Percentiles rank a stretch among this genome's conserved stretches.
These are phyloP conservation scores for Hypoxylon rubiginosum DNA, from an alignment of 2,329 filamentous ascomycete genomes.

Conservation along the genomic window DNA sequence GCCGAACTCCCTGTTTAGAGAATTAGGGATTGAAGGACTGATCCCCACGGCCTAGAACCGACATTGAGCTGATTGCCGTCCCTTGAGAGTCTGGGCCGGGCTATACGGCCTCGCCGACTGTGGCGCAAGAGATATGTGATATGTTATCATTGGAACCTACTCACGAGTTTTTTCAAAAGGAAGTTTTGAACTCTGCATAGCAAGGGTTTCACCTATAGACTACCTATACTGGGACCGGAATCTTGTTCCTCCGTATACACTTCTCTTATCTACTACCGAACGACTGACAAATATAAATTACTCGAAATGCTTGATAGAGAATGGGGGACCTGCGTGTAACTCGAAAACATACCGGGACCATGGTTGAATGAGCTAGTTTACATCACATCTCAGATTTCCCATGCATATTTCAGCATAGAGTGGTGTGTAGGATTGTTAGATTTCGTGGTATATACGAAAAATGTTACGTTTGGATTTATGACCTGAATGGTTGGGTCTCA, in stretches of 20 bases:
- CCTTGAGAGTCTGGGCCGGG: neutral
- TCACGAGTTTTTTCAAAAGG: neutral
- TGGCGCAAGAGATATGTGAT: neutral
- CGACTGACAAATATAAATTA: slow-evolving; percentile 1
- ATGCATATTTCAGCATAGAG: slow-evolving; percentile 3
- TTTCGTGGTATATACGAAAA: neutral
- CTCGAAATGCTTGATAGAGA: neutral
- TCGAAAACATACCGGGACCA: slow-evolving; percentile 28
- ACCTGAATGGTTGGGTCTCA: slow-evolving; percentile 31
- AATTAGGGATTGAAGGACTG: neutral
- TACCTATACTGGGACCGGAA: neutral
- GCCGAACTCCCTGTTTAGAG: neutral
- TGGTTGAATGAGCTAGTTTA: slow-evolving; percentile 10
- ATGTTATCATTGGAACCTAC: neutral
- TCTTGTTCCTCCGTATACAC: neutral
- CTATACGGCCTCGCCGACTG: neutral
- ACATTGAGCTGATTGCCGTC: neutral
- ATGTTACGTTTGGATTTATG: slow-evolving; percentile 3
- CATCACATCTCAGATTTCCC: slow-evolving; percentile 22
- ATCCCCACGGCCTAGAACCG: neutral
- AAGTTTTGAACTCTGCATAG: neutral
- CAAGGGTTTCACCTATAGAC: neutral
- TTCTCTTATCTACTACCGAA: neutral
- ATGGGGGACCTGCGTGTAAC: slow-evolving; percentile 2
- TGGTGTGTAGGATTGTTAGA: slow-evolving; percentile 28